These are phyloP conservation scores for Colletotrichum higginsianum DNA, from an alignment of 2,329 filamentous ascomycete species.

Conservation along the genomic window DNA sequence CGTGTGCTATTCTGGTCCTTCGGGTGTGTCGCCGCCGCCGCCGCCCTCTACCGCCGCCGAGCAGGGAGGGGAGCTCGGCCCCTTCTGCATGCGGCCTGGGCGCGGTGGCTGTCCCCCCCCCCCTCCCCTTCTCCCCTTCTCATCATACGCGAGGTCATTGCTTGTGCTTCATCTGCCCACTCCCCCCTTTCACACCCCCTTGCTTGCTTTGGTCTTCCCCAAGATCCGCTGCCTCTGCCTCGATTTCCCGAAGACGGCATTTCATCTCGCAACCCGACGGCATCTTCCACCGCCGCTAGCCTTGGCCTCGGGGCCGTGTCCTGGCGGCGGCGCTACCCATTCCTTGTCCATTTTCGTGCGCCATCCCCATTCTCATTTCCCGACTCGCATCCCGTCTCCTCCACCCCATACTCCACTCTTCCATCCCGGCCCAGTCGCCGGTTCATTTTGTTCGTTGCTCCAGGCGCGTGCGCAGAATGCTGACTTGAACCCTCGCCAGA, in stretches of 20 bases:
- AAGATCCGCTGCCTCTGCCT: constrained; percentile 29
- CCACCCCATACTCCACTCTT: constrained; percentile 35
- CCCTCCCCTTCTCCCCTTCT: constrained; percentile 3
- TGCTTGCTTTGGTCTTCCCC: constrained; percentile 8
- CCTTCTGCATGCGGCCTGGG: constrained; percentile 42
- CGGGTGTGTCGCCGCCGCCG: constrained; percentile 33
- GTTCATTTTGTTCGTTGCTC: constrained; percentile 10
- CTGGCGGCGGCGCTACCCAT: constrained; percentile 14
- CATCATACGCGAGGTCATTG: constrained; percentile 22
- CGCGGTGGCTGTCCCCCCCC: constrained; percentile 40
- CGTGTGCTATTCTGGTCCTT: constrained; percentile 36
- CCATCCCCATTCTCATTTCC: constrained; percentile 38
- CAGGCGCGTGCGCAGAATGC: constrained; percentile 15
- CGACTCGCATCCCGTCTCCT: constrained; percentile 34
- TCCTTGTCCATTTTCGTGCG: constrained; percentile 22
- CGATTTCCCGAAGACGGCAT: constrained; percentile 37
- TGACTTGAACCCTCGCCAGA: constrained; percentile 47
- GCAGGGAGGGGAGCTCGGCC: constrained; percentile 38
- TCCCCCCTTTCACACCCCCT: neutral
- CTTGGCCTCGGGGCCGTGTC: constrained; percentile 28
- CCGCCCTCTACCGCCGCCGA: constrained; percentile 31
- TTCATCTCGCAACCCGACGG: constrained; percentile 22
- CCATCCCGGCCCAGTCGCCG: constrained; percentile 30
- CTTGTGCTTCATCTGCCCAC: constrained; percentile 24
- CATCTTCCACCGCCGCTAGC: constrained; percentile 37